These are phyloP conservation scores for Cladophialophora carrionii DNA, from an alignment of 2,329 filamentous ascomycete genomes.

Conservation along the genomic window DNA sequence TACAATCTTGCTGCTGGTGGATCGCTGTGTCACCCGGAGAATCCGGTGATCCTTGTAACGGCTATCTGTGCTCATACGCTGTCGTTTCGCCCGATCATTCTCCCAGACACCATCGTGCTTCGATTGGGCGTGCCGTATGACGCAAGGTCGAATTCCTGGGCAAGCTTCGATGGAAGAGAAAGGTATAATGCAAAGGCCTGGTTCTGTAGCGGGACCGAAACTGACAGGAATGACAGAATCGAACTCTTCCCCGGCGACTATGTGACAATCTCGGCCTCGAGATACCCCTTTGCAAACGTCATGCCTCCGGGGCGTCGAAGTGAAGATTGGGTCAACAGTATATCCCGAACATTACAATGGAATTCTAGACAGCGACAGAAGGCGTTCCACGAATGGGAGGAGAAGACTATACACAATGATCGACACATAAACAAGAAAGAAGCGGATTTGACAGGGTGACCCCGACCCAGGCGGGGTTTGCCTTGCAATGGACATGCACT, in stretches of 20 bases:
- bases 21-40: conserved; percentile 91
- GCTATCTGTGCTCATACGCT: conserved; percentile 94
- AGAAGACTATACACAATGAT: not conserved
- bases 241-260: conserved; percentile 56
- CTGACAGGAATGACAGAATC: conserved; percentile 43
- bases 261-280: conserved; percentile 56
- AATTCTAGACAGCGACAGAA: conserved; percentile 55
- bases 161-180: conserved; percentile 95
- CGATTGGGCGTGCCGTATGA: conserved; percentile 94
- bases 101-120: conserved; percentile 93
- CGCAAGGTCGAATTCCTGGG: conserved; percentile 86
- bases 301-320: conserved; percentile 50
- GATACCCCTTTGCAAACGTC: conserved; percentile 57
- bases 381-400: conserved; percentile 42
- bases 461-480: not conserved
- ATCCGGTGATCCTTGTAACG: conserved; percentile 91
- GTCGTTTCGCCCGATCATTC: conserved; percentile 92
- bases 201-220: not conserved
- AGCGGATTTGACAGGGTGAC: not conserved
- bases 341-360: conserved; percentile 57
- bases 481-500: not conserved
- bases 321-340: conserved; percentile 56
- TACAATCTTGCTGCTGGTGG: conserved; percentile 97
- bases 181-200: conserved; percentile 51
- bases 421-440: conserved; percentile 10